Evolutionary conservation across 2,329 filamentous ascomycete species (phyloP), one percentile per base, ranked within the genome.

Genomic region (Venturia effusa): DNA sequence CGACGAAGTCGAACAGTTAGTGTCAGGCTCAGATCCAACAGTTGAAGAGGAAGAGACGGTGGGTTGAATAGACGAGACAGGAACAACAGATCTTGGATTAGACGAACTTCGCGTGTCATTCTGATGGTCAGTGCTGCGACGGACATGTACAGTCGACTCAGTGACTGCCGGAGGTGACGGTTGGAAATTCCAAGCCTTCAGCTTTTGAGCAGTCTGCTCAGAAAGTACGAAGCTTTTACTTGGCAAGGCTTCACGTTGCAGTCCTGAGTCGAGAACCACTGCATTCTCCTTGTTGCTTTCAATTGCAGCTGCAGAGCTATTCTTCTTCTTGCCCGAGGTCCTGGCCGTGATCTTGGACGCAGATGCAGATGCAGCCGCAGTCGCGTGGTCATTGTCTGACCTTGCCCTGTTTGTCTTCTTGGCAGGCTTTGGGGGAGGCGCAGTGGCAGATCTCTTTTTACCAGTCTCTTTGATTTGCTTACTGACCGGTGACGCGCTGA

Each of bases 361-460:
- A 39, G 57, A 60, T n/a, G 11, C 22, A 24, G 32, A 17, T 39
- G 24, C 57, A 39, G 57, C 37, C 11, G 4, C 22, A 24, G 15
- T 39, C 19, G 24, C 39, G 34, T 10, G 57, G 34, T 8, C 34
- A 24, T 41, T 19, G 22, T 60, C 57, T 41, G 57, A 24, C 7
- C n/a, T n/a, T 41, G 59, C n/a, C 11, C 4, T 43, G 19, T 41
- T 60, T 11, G n/a, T 41, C 59, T 60, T 60, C 59, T 60, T 60
- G 15, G 59, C 59, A 43, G 59, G 59, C n/a, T 60, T 60, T 34
- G 51, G 30, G 15, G 8, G 34, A 11, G 59, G 37, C 5, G 34
- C 34, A 40, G 59, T 27, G 13, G 32, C 34, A 27, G 59, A 41
- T 22, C 59, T 60, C 40, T 41, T 60, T 43, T 60, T 60, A 27